These are phyloP conservation scores for Brassica rapa DNA, from an alignment of 345 rosid genomes.

Conservation along the genomic window DNA sequence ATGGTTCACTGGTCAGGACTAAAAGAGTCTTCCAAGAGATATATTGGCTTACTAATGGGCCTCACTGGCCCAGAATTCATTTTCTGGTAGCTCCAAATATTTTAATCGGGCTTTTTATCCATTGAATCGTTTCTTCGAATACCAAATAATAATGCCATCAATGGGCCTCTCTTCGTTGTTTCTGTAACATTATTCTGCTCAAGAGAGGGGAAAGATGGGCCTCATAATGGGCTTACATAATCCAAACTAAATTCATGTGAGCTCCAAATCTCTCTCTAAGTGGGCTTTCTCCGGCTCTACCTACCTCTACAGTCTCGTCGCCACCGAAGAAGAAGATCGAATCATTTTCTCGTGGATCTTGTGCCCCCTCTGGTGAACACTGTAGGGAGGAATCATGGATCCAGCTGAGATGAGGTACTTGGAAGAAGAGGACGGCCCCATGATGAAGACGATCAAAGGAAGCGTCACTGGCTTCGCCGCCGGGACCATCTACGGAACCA, in stretches of 20 bases:
- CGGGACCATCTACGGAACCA: constrained; percentile 71
- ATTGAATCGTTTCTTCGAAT: too few species aligned
- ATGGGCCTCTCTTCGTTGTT: background rate
- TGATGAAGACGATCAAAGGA: constrained; percentile 71
- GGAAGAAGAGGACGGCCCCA: constrained; percentile 68
- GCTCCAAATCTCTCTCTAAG: background rate
- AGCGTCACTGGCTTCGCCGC: constrained; percentile 66
- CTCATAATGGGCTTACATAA: background rate
- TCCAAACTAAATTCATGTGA: background rate
- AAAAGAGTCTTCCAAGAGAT: too few species aligned
- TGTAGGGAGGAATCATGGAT: constrained; percentile 54
- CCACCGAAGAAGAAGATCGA: background rate
- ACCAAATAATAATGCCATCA: too few species aligned
- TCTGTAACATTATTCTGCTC: background rate
- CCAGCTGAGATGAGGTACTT: constrained; percentile 71
- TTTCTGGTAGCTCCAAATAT: background rate
- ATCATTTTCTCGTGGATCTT: background rate
- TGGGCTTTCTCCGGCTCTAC: background rate
- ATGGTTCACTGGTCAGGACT: too few species aligned
- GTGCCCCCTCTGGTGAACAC: background rate
- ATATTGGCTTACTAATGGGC: background rate
- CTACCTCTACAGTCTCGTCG: background rate
- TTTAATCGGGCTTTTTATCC: too few species aligned
- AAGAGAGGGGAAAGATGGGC: background rate
- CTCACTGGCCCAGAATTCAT: background rate